Base-by-base conservation (phyloP, 192 early-diverging fungal genomes). In the Linnemannia exigua region DNA sequence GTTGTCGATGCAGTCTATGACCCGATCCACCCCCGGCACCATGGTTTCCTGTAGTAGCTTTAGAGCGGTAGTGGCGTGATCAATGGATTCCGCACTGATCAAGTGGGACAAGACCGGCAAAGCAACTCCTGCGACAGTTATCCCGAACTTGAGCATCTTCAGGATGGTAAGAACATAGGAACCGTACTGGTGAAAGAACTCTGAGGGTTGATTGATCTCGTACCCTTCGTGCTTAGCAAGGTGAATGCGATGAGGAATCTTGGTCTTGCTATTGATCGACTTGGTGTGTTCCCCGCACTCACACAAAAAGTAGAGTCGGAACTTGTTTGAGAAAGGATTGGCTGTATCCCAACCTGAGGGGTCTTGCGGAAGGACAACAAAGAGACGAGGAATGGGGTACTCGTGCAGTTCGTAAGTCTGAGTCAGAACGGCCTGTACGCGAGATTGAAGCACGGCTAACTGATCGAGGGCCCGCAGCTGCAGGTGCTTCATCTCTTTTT, bases 371-470 rank as follows among this genome's bases (percentile, higher is more conserved):
- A 81, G 61, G 51, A 75, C 67, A 33, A 75, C 48, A 38, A 81
- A 81, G 25, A 81, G 74, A n/a, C 71, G 79, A 54, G 79, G 74
- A 35, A 81, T 81, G 22, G 79, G 72, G 46, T 75, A 81, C 41
- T 81, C 79, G 68, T 81, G 79, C 3, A 81, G 51, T 41, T 82
- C 81, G 36, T 77, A 82, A 19, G 25, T 82, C 36, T 82, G 69
- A 31, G 58, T 82, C 1, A 82, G 22, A 3, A 82, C 36, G 0
- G 81, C 75, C 19, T 82, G 75, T 11, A 82, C 41, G 12, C 75
- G 75, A n/a, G 31, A 22, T 8, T 74, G 81, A 33, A 82, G 54
- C 35, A 67, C 44, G 6, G n/a, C 68, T 12, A 82, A 12, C 11
- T 31, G 80, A n/a, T 70, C 58, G 1, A 82, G 74, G 14, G 74